phyloP scores from a whole-genome alignment of 2,329 filamentous ascomycete genomes.

The Madurella mycetomatis region DNA sequence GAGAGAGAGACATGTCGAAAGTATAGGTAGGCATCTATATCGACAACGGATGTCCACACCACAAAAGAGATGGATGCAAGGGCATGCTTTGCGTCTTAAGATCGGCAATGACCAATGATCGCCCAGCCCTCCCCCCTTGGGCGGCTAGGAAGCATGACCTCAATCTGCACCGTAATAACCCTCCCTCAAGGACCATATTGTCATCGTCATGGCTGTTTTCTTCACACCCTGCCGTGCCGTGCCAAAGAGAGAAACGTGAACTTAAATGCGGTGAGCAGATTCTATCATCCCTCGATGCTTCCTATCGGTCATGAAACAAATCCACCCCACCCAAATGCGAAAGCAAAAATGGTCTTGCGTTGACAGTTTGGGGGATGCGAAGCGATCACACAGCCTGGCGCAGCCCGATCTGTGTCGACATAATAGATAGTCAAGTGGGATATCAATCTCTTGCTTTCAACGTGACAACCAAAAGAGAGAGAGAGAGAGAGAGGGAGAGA shows the following conservation, averaged over 20 bases:
- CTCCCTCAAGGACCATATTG: too few relatives aligned
- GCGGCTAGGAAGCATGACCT: not conserved
- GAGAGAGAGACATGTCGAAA: not conserved
- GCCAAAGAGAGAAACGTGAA: constrained; percentile 33
- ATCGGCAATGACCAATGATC: too few relatives aligned
- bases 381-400: constrained; percentile 28
- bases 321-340: constrained; percentile 31
- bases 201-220: not conserved
- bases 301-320: constrained; percentile 2
- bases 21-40: constrained; percentile 3
- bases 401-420: constrained; percentile 28
- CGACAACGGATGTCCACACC: constrained; percentile 2
- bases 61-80: not conserved
- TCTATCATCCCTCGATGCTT: constrained; percentile 30
- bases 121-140: too few relatives aligned
- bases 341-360: constrained; percentile 30
- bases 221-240: not conserved
- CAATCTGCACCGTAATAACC: not conserved
- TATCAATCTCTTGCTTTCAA: constrained; percentile 6
- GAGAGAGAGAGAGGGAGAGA: constrained; percentile 15
- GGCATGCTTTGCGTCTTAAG: too few relatives aligned
- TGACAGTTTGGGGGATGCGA: constrained; percentile 30
- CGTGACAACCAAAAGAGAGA: too few relatives aligned
- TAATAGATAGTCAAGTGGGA: not conserved
- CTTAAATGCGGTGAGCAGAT: constrained; percentile 32